Base-by-base conservation (phyloP, 495 filamentous ascomycete species). In the Aspergillus baeticus region DNA sequence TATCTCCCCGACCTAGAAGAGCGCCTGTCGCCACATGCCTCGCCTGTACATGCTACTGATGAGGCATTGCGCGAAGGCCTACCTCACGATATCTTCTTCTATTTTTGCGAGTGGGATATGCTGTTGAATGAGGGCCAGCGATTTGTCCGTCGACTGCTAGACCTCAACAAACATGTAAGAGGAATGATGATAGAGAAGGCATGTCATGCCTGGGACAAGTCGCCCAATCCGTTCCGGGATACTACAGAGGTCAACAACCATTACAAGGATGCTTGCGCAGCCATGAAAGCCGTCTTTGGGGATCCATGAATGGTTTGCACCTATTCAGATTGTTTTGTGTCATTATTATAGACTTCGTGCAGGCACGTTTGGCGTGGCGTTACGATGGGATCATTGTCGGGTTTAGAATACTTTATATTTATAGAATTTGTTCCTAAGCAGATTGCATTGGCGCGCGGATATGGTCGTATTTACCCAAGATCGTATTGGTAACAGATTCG, bases 61-160 rank as follows among this genome's bases (percentile, higher is more conserved):
- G 68, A 76, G 29, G 68, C 81, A 37, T 67, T 90, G 10, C 39
- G 44, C 22, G 71, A 70, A 6, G 76, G 69, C 5, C 69, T 90
- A 11, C 87, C 88, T 0, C 69, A 80, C 8, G 80, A 88, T 39
- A 80, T 91, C n/a, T 79, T 83, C 21, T 61, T 97, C 41, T 89
- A 86, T 59, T 85, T 89, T 10, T 96, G 91, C 69, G 92, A 96
- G 70, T 95, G 86, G 84, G 92, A 96, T 64, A 94, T 96, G 88
- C 70, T 97, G 21, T 75, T 91, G 35, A 80, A 80, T 2, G 93
- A 97, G 67, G 91, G 86, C 2, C 78, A 89, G 61, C 66, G 72
- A 14, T 86, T 96, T 48, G 80, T 85, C 7, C 75, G 80, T 23
- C 76, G 90, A 4, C 64, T 97, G 43, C 67, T 79, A 46, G 78